phyloP scores from a whole-genome alignment of 768 basidiomycete species.

The Russula olivacea region DNA sequence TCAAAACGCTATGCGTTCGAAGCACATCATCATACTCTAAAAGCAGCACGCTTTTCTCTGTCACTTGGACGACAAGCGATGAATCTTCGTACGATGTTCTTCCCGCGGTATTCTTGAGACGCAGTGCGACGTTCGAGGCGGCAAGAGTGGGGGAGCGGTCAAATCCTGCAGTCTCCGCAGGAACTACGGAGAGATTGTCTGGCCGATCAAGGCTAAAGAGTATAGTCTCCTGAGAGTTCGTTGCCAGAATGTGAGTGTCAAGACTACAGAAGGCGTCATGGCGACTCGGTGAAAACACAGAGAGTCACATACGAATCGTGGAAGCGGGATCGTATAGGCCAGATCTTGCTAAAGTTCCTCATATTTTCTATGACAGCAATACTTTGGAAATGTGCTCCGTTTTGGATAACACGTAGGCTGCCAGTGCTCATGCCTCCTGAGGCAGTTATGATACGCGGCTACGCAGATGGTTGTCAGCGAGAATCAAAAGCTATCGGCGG shows the following conservation, averaged over 20 bases:
- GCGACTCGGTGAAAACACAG: not conserved
- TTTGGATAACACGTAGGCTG: conserved; percentile 68
- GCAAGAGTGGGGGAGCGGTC: conserved; percentile 53
- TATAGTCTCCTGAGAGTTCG: conserved; percentile 50
- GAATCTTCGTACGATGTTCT: conserved; percentile 40
- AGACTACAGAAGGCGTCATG: conserved; percentile 32
- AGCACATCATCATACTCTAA: conserved; percentile 49
- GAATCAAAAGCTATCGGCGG: not conserved
- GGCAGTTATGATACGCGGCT: conserved; percentile 82
- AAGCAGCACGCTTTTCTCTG: conserved; percentile 47
- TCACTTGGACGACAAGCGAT: conserved; percentile 67
- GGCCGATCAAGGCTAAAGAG: conserved; percentile 48
- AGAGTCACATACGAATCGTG: conserved; percentile 43
- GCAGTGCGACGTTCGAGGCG: conserved; percentile 48
- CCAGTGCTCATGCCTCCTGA: conserved; percentile 78
- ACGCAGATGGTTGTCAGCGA: not conserved
- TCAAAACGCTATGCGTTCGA: conserved; percentile 38
- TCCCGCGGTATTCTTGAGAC: conserved; percentile 24
- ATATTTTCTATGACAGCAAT: conserved; percentile 54
- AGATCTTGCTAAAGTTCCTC: conserved; percentile 51
- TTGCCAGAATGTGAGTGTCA: conserved; percentile 54
- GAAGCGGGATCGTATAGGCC: conserved; percentile 48
- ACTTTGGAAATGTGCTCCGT: conserved; percentile 75
- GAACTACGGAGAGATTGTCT: conserved; percentile 39
- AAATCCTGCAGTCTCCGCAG: conserved; percentile 40